Conservation (phyloP, 768 basidiomycete species). For the Candolleomyces aberdarensis region DNA sequence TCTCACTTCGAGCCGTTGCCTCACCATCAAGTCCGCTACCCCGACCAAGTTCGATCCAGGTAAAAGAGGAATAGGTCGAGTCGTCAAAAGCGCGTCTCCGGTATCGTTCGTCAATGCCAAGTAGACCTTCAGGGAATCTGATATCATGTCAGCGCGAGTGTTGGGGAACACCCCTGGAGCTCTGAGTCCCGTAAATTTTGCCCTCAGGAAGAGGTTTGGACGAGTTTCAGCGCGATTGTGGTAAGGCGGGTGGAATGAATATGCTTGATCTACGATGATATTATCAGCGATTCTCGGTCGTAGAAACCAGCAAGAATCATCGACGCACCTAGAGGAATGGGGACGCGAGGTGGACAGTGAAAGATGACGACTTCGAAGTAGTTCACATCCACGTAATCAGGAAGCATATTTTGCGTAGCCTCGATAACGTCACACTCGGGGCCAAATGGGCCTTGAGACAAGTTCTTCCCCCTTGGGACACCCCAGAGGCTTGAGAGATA, state of each 20-base stretch:
- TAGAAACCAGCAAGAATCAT: neutral
- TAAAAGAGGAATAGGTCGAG: conserved; percentile 11
- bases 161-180: neutral
- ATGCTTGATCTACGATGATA: neutral
- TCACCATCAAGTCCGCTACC: conserved; percentile 1
- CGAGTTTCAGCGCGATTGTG: neutral
- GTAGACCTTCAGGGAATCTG: conserved; percentile 4
- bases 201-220: neutral
- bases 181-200: neutral
- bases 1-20: conserved; percentile 6
- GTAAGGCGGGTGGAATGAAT: neutral
- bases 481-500: neutral
- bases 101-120: conserved; percentile 13
- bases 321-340: neutral
- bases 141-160: neutral
- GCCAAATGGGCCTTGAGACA: neutral
- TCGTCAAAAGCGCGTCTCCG: conserved; percentile 4
- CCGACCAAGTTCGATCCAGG: conserved; percentile 17
- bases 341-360: neutral
- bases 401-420: neutral
- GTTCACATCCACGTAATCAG: neutral
- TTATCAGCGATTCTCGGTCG: neutral
- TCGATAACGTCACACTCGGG: neutral
- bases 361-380: neutral
- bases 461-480: neutral